Base-by-base conservation (phyloP, 2,329 filamentous ascomycete species). In the Juglanconis juglandina region DNA sequence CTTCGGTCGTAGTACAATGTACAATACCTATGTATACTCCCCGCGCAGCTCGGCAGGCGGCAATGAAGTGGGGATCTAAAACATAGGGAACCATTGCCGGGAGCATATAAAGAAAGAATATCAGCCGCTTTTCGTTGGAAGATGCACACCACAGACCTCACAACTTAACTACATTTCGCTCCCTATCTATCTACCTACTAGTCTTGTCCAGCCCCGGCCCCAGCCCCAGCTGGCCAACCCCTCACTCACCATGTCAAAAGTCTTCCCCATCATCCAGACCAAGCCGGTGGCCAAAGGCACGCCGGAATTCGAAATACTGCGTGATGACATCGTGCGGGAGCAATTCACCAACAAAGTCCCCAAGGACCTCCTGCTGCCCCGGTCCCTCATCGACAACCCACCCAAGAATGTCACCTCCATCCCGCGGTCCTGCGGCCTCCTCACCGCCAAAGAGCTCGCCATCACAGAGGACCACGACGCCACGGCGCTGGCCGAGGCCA, bases 391-490 rank as follows among this genome's bases (percentile, higher is more conserved):
- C 34, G 59, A 66, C 14, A 68, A 68, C 37, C 68, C 71, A 9
- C 70, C 70, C 3, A 62, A 64, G 63, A 53, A 72, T 61, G 76
- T 77, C 41, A 70, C 72, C 1, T 57, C 58, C 8, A 62, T 79
- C 5, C 76, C 77, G 10, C 52, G 66, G 32, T 57, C 70, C 54
- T 78, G 76, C 53, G 79, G 79, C 1, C 67, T 84, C 7, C 67
- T 84, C 6, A 74, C 77, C 0, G 51, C 71, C 0, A 62, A 70
- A n/a, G 81, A 84, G 65, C 63, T 83, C 3, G 70, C 73, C 8
- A 79, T 84, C 41, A 84, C 82, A 0, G 77, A 80, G 39, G 69
- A 72, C 13, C 76, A 77, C 53, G 78, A 81, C 63, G 77, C 75
- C 0, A 68, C 72, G 4, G 72, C 66, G 1, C 71, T 83, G 5